Evolutionary conservation across 306 rosid genomes (phyloP).

Genomic region (Canavalia ensiformis): DNA sequence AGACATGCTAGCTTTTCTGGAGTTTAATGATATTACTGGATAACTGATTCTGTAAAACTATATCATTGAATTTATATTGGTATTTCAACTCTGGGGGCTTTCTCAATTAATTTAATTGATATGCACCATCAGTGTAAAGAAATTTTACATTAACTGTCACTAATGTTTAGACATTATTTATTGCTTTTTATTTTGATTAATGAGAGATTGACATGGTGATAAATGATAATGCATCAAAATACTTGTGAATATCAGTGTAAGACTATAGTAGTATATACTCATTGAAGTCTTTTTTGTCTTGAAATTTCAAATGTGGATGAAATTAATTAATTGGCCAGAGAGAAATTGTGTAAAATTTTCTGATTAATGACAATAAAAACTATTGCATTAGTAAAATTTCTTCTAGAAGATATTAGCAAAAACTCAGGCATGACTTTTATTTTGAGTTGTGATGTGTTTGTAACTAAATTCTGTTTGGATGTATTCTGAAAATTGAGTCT

Average conservation of each 20-base stretch:
- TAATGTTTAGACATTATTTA: neutral
- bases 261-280: neutral
- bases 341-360: neutral
- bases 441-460: neutral
- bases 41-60: constrained; percentile 5
- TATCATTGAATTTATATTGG: neutral
- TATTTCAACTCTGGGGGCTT: neutral
- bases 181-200: neutral
- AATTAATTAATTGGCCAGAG: constrained; percentile 10
- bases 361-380: neutral
- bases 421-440: neutral
- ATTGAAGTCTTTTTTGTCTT: neutral
- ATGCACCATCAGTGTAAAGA: neutral
- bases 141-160: neutral
- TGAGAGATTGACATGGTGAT: neutral
- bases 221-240: neutral
- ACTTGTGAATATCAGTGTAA: neutral
- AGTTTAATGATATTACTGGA: constrained; percentile 15
- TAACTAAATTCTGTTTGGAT: neutral
- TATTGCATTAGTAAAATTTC: neutral
- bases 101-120: neutral
- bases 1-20: neutral
- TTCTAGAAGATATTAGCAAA: neutral
- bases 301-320: constrained; percentile 9
- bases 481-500: neutral